phyloP scores from a whole-genome alignment of 2,329 filamentous ascomycete species.

The Sclerotinia glacialis region DNA sequence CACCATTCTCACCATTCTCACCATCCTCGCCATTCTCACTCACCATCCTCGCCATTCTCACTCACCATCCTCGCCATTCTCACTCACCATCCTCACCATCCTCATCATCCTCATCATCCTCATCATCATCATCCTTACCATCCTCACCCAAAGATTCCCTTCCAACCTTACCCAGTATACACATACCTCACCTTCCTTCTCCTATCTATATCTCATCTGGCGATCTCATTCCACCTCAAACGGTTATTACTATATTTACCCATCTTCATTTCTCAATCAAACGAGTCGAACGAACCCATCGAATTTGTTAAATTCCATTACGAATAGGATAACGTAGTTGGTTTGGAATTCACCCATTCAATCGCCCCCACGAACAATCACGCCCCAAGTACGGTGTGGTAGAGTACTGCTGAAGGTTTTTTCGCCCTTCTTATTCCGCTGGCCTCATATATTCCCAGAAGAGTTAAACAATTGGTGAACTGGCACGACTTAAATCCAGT shows the following conservation, averaged over 20 bases:
- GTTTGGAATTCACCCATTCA: constrained; percentile 9
- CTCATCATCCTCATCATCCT: too few species aligned
- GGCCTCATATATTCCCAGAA: constrained; percentile 7
- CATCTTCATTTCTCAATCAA: neutral
- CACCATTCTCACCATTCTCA: neutral
- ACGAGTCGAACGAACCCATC: neutral
- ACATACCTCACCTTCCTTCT: neutral
- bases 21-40: too few species aligned
- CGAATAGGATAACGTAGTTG: neutral
- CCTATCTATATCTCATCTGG: neutral
- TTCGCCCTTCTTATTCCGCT: neutral
- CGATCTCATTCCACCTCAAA: neutral
- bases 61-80: too few species aligned
- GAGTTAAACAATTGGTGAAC: constrained; percentile 1
- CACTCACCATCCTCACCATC: neutral
- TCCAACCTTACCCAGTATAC: neutral
- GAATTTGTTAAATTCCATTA: neutral
- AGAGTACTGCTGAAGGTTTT: neutral
- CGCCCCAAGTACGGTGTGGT: neutral
- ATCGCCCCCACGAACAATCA: constrained; percentile 9
- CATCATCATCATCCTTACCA: neutral
- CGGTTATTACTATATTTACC: neutral
- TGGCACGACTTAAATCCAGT: neutral
- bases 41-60: too few species aligned
- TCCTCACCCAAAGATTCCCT: neutral